phyloP scores from a whole-genome alignment of 106 monocot genomes.

The Alisma plantagoaquatica region DNA sequence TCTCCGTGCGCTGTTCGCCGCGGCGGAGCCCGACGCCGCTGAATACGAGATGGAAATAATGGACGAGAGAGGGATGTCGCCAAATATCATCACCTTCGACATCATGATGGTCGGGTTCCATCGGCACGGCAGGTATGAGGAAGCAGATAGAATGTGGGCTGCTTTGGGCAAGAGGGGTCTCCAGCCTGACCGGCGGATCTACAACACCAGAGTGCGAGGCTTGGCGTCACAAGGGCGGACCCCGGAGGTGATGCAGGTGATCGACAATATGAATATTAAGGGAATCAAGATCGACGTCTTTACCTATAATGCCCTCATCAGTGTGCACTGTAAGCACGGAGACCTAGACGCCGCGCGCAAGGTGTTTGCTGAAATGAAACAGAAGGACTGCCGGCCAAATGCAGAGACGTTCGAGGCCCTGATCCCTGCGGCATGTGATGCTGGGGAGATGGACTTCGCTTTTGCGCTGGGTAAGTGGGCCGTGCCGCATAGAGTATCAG shows the following conservation, averaged over 20 bases:
- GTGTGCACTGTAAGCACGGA: conserved; percentile 31
- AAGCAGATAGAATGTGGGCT: conserved; percentile 34
- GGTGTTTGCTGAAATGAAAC: conserved; percentile 30
- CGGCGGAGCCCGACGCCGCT: conserved; percentile 31
- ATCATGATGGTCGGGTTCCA: conserved; percentile 37
- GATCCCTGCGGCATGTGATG: conserved; percentile 28
- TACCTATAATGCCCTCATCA: conserved; percentile 42
- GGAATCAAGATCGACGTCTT: conserved; percentile 10
- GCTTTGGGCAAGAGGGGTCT: conserved; percentile 23
- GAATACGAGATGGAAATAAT: conserved; percentile 18
- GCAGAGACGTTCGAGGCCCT: conserved; percentile 24
- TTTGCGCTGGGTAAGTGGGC: conserved; percentile 31
- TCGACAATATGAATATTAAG: not conserved
- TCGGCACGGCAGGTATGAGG: conserved; percentile 9
- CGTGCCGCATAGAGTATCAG: conserved; percentile 17
- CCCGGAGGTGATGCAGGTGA: conserved; percentile 21
- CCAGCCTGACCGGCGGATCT: conserved; percentile 36
- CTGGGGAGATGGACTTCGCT: conserved; percentile 42
- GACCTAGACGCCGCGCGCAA: conserved; percentile 39
- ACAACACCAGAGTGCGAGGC: conserved; percentile 42
- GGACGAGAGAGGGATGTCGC: conserved; percentile 18
- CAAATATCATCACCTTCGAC: conserved; percentile 35
- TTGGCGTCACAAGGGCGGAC: conserved; percentile 18
- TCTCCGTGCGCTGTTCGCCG: conserved; percentile 21
- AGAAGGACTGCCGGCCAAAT: conserved; percentile 35